phyloP scores from a whole-genome alignment of 176 grass and related monocot genomes.

The Microstegium vimineum region DNA sequence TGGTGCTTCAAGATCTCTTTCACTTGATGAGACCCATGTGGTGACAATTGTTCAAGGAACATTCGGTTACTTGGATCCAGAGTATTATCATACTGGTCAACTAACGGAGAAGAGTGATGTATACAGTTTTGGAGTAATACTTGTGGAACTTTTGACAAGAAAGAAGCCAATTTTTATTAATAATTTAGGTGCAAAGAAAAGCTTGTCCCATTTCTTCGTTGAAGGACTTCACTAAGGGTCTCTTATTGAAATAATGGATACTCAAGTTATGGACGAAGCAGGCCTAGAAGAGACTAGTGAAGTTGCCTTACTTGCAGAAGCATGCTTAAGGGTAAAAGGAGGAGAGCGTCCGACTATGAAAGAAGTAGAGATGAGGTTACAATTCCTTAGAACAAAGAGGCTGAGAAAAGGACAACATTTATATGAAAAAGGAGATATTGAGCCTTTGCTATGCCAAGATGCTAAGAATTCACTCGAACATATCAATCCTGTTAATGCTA shows the following conservation, averaged over 20 bases:
- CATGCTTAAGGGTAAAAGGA: slow-evolving; percentile 36
- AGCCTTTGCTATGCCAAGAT: neutral
- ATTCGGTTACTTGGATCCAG: slow-evolving; percentile 49
- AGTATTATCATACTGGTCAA: slow-evolving; percentile 43
- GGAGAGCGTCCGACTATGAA: slow-evolving; percentile 38
- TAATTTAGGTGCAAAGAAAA: slow-evolving; percentile 22
- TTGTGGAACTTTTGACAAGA: slow-evolving; percentile 35
- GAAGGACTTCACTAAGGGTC: neutral
- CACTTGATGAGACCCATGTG: slow-evolving; percentile 46
- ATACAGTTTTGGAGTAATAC: slow-evolving; percentile 60
- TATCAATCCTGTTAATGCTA: neutral
- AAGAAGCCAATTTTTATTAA: slow-evolving; percentile 47
- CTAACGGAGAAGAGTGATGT: slow-evolving; percentile 53
- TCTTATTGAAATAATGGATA: slow-evolving; percentile 21
- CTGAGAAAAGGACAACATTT: neutral
- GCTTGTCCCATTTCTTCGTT: slow-evolving; percentile 33
- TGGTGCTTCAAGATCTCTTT: slow-evolving; percentile 48
- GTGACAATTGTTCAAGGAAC: slow-evolving; percentile 57
- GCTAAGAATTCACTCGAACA: neutral
- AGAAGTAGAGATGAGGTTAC: slow-evolving; percentile 51
- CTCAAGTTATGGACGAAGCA: slow-evolving; percentile 25
- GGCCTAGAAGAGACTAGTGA: slow-evolving; percentile 19
- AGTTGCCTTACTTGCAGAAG: slow-evolving; percentile 12
- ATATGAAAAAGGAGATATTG: neutral
- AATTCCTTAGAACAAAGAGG: slow-evolving; percentile 24